Evolutionary conservation across 257 asterid genomes (phyloP).

Genomic region (Mentha longifolia): DNA sequence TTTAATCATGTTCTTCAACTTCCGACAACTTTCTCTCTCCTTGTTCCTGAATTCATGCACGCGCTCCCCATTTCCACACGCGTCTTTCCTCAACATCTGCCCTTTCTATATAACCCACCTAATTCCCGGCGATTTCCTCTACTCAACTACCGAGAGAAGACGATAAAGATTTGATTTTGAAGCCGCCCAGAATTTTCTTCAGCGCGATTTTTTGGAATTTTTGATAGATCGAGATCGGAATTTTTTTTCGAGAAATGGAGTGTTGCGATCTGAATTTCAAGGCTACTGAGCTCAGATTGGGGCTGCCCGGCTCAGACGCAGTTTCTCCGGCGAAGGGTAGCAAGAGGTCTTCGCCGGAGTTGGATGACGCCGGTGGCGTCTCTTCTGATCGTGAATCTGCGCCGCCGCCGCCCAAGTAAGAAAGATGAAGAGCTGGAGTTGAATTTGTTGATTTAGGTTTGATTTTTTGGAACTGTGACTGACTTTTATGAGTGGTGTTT

Average conservation of each 20-base stretch:
- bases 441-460: background rate
- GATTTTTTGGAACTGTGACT: background rate
- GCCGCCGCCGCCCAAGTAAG: constrained; percentile 69
- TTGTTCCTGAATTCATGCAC: constrained; percentile 43
- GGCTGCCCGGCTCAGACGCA: constrained; percentile 58
- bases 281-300: constrained; percentile 86
- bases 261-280: constrained; percentile 55
- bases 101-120: constrained; percentile 26
- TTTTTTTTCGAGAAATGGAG: constrained; percentile 35
- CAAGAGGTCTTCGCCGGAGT: constrained; percentile 55
- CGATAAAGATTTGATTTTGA: background rate
- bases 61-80: constrained; percentile 5
- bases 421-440: background rate
- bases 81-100: background rate
- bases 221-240: no score
- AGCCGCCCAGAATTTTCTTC: background rate
- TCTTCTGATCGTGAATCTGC: constrained; percentile 43
- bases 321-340: constrained; percentile 43
- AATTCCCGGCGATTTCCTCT: background rate
- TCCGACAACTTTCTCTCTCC: constrained; percentile 55
- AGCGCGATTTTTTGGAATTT: background rate
- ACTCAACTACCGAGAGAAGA: background rate
- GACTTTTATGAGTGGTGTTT: constrained; percentile 10
- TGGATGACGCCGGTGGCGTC: constrained; percentile 27
- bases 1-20: constrained; percentile 49